Percentiles rank a stretch among this genome's conserved stretches.
These are phyloP conservation scores for Phytophthora pisi DNA, from an alignment of 352 stramenopile genomes.

Conservation along the genomic window DNA sequence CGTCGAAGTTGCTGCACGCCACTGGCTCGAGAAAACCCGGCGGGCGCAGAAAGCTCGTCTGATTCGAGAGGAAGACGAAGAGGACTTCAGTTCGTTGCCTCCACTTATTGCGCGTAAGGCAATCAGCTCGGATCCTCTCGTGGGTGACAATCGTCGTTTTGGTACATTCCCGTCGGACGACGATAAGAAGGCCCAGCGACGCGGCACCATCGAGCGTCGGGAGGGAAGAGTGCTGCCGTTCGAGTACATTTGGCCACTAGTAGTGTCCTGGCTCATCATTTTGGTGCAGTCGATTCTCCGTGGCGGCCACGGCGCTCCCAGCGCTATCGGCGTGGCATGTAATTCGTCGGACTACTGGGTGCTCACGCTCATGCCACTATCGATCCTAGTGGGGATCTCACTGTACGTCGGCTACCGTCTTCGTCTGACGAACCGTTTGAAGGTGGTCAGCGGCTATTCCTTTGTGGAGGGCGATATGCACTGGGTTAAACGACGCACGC, in stretches of 20 bases:
- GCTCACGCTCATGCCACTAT: constrained; percentile 4
- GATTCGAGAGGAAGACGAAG: constrained; percentile 1
- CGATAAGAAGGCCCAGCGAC: neutral
- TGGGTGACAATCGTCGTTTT: neutral
- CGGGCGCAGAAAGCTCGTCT: neutral
- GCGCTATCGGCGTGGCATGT: neutral
- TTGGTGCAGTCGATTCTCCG: neutral
- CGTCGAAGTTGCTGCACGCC: neutral
- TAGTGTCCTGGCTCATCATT: neutral
- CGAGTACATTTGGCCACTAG: constrained; percentile 2
- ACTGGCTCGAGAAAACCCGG: neutral
- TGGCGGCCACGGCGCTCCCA: neutral
- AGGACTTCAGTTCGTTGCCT: neutral
- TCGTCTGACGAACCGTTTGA: constrained; percentile 7
- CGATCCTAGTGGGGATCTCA: neutral
- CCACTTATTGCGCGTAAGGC: neutral
- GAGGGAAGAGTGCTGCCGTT: neutral
- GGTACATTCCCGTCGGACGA: neutral
- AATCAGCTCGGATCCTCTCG: neutral
- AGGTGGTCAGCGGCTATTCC: constrained; percentile 1
- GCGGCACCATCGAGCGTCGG: neutral
- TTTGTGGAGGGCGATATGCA: constrained; percentile 9
- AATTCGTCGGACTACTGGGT: constrained; percentile 2
- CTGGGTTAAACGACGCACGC: neutral
- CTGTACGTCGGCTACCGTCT: constrained; percentile 5